Base-by-base conservation (phyloP, 352 stramenopile genomes). In the Globisporangium uncinulatum region DNA sequence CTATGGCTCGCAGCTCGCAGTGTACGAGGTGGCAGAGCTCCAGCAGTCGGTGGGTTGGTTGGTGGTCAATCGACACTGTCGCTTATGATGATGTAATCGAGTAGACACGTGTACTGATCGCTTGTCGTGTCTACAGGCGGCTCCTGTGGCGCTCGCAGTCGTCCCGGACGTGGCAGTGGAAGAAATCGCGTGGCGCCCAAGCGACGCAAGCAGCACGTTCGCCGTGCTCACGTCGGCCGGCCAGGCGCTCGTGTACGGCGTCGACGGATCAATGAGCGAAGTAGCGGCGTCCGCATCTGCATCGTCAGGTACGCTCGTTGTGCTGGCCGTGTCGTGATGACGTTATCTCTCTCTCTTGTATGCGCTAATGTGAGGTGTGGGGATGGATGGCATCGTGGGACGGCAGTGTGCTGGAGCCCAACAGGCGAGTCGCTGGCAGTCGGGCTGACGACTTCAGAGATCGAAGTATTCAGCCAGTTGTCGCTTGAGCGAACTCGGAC, bases 1-100 rank as follows among this genome's bases (percentile, higher is more conserved):
- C 4, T 87, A 82, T 46, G 75, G 64, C 43, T 57, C 73, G 10
- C 49, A 59, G 5, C 56, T 88, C 9, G 70, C 73, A 17, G 57
- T 88, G 14, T 90, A 76, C 61, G 76, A 90, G 66, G 71, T 86
- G 17, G 75, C 76, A 5, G 66, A 70, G 39, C 71, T 88, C 53
- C 32, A 74, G 10, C 56, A 74, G n/a, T 69, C 65, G 74, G 77
- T 87, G 42, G 15, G 42, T 46, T 46, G 17, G 15, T 7, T 20
- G 42, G 13, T 44, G n/a, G n/a, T n/a, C n/a, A n/a, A n/a, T n/a
- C n/a, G 15, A 44, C 39, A 13, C 15, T 6, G 39, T 19, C 5
- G 42, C 17, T 46, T 46, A 46, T n/a, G 17, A 24, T 47, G 31
- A 17, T 3, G 9, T 61, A n/a, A 34, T 42, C 8, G 20, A 56